A percentile compares a stretch with the other conserved stretches of the same genome.
These are phyloP conservation scores for Cryptococcus neoformans DNA, from an alignment of 1,284 basidiomycete species.

Conservation along the genomic window DNA sequence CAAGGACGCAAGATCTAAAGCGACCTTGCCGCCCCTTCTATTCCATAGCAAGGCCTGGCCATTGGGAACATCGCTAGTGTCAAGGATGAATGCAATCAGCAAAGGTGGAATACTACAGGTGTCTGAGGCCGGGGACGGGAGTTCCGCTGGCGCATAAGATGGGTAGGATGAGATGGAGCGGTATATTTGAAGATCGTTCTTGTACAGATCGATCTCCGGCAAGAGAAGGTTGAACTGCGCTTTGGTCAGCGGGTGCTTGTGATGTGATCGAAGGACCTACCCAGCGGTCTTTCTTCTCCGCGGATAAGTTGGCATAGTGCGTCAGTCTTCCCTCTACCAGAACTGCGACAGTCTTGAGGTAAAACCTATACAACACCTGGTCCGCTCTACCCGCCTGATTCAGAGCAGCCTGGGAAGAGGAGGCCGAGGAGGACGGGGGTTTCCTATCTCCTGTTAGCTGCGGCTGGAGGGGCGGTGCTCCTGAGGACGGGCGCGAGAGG, in stretches of 20 bases:
- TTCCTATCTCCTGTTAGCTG: conserved; percentile 7
- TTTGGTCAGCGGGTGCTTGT: background rate
- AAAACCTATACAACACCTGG: conserved; percentile 46
- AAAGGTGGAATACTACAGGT: conserved; percentile 40
- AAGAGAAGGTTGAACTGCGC: conserved; percentile 45
- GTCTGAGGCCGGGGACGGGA: conserved; percentile 8
- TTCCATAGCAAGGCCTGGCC: conserved; percentile 44
- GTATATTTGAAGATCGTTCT: conserved; percentile 42
- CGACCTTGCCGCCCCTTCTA: conserved; percentile 20
- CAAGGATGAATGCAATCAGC: conserved; percentile 46
- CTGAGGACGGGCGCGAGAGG: background rate
- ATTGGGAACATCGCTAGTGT: conserved; percentile 41
- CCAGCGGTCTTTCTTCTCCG: conserved; percentile 45
- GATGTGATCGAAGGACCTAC: conserved; percentile 19
- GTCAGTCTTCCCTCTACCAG: conserved; percentile 44
- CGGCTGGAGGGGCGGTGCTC: background rate
- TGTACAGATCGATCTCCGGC: conserved; percentile 44
- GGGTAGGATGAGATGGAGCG: conserved; percentile 33
- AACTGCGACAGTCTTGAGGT: conserved; percentile 47
- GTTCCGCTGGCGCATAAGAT: conserved; percentile 6
- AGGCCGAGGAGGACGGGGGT: conserved; percentile 49
- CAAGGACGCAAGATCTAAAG: conserved; percentile 24
- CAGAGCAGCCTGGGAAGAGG: conserved; percentile 16
- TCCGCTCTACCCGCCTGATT: conserved; percentile 27
- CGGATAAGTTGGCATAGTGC: conserved; percentile 23